Evolutionary conservation across 805 yeast species (phyloP).

Genomic region (Wickerhamomyces chambardii): DNA sequence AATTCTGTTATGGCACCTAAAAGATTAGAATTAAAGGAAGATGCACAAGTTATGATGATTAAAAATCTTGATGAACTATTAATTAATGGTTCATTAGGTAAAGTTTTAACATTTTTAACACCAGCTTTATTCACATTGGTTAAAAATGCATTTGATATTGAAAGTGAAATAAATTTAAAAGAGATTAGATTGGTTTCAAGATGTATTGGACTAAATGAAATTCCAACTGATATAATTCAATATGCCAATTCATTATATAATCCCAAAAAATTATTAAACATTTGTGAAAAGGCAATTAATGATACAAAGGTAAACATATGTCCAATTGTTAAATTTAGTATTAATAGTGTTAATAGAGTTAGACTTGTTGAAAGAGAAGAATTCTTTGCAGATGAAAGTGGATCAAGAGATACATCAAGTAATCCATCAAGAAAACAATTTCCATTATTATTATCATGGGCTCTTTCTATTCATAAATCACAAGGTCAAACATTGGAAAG

Average conservation of each 20-base stretch:
- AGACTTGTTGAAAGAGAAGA: conserved; percentile 27
- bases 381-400: conserved; percentile 23
- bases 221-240: conserved; percentile 18
- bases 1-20: conserved; percentile 69
- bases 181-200: conserved; percentile 24
- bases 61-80: conserved; percentile 68
- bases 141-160: conserved; percentile 13
- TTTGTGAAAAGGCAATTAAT: conserved; percentile 11
- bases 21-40: conserved; percentile 55
- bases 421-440: conserved; percentile 41
- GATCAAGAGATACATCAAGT: not conserved
- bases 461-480: conserved; percentile 75
- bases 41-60: conserved; percentile 92
- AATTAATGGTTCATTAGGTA: conserved; percentile 91
- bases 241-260: conserved; percentile 12
- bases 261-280: conserved; percentile 8
- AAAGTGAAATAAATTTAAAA: conserved; percentile 15
- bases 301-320: conserved; percentile 12
- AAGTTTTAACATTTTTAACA: conserved; percentile 35
- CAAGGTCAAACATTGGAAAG: conserved; percentile 78
- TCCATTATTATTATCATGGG: conserved; percentile 74
- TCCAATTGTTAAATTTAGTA: conserved; percentile 25
- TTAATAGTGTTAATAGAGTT: conserved; percentile 15
- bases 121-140: conserved; percentile 14
- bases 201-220: conserved; percentile 16